A percentile compares a stretch with the other conserved stretches of the same genome.
These are phyloP conservation scores for Flaveria sonorensis DNA, from an alignment of 129 eudicot genomes.

Conservation along the genomic window DNA sequence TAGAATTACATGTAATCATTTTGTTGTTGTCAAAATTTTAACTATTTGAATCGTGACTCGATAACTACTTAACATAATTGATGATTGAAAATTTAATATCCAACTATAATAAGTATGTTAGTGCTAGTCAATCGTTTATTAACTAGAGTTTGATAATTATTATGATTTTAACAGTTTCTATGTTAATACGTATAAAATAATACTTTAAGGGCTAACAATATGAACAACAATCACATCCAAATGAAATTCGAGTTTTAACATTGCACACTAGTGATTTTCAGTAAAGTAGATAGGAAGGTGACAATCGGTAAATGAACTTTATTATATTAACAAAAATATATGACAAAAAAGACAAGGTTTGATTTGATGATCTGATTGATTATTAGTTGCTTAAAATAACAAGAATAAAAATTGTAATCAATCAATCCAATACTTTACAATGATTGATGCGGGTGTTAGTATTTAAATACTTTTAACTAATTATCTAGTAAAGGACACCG, in stretches of 20 bases:
- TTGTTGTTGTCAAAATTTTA: too few relatives aligned
- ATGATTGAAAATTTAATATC: too few relatives aligned
- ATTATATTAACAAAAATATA: background rate
- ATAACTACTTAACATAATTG: too few relatives aligned
- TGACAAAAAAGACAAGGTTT: background rate
- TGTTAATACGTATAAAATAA: too few relatives aligned
- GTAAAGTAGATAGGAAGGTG: background rate
- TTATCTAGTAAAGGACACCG: background rate
- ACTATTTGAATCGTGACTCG: too few relatives aligned
- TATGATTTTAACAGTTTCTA: background rate
- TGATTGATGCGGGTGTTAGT: background rate
- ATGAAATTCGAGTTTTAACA: background rate
- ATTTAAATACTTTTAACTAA: background rate
- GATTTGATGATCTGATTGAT: background rate
- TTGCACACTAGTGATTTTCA: background rate
- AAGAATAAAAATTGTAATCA: background rate
- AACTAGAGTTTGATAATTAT: too few relatives aligned
- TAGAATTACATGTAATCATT: too few relatives aligned
- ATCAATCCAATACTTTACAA: background rate
- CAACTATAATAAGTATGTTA: too few relatives aligned
- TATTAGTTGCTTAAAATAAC: background rate
- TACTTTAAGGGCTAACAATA: background rate
- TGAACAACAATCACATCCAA: background rate
- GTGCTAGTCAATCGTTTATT: too few relatives aligned
- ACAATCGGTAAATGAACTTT: background rate